Conservation (phyloP, 148 eudicot genomes). For the Amaranthus palmeri region DNA sequence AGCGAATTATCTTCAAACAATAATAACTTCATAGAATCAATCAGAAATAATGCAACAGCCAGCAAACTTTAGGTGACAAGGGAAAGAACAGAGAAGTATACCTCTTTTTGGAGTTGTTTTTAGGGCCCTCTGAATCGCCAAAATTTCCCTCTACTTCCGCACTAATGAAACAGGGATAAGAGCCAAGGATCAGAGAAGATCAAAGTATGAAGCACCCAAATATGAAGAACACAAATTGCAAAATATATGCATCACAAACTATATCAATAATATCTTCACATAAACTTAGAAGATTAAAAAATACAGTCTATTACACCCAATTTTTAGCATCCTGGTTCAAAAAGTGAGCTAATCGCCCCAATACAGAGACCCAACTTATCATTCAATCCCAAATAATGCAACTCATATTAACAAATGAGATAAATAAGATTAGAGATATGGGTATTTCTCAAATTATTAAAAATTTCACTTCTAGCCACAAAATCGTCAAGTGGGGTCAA, state of each 20-base stretch:
- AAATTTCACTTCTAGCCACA: constrained; percentile 5
- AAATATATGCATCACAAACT: no score
- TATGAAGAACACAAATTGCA: background rate
- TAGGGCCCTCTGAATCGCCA: constrained; percentile 47
- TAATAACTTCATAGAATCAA: background rate
- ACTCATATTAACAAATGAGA: background rate
- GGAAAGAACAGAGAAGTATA: constrained; percentile 10
- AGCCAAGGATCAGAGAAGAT: background rate
- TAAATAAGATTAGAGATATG: background rate
- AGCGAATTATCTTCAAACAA: no score
- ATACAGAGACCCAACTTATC: background rate
- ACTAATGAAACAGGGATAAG: constrained; percentile 32
- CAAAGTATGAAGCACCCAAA: background rate
- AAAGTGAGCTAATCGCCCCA: background rate
- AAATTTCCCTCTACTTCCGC: constrained; percentile 62
- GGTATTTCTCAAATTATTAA: constrained; percentile 4
- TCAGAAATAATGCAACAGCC: background rate
- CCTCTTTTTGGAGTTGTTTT: constrained; percentile 76
- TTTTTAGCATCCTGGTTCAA: background rate
- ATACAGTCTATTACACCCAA: background rate
- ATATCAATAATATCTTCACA: background rate
- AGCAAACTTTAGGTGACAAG: background rate
- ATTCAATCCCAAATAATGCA: constrained; percentile 1
- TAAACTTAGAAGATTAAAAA: background rate
- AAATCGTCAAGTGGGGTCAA: background rate